Base-by-base conservation (phyloP, 139 green algal genomes). In the Haematococcus sp. region DNA sequence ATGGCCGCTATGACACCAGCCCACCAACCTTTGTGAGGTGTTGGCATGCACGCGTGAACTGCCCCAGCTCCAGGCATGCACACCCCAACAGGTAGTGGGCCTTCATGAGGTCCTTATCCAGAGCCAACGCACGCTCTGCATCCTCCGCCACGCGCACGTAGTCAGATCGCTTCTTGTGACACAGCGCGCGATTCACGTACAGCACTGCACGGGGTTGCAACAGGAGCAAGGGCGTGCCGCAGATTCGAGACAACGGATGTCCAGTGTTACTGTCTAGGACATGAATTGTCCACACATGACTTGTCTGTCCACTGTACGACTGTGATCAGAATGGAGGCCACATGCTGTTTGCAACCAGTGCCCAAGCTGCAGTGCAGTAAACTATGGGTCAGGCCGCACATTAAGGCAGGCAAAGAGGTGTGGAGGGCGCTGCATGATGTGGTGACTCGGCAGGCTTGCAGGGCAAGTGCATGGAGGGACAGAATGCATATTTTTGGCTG, bases 61-160 rank as follows among this genome's bases (percentile, higher is more conserved):
- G 27, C 19, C 65, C 58, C 28, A 52, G 58, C 63, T 82, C 60
- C 20, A 64, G 56, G 27, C 78, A 70, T 1, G 79, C 84, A 3
- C 85, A 31, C 0, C 86, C 86, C 17, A 87, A 27, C 22, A 88
- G 77, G 76, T 89, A 91, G 55, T 91, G 79, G 9, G 61, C 84
- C 77, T 83, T 76, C 44, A 76, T 76, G 49, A 46, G 54, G 11
- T 51, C 66, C 30, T 32, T 56, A 4, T 76, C 52, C 25, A 83
- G 51, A 17, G 19, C 55, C 35, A 89, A 63, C 4, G 84, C 84
- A 32, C 23, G 70, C 0, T n/a, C 20, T 13, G 77, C 75, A 68
- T 89, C 84, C 59, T 63, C 19, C n/a, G 58, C 71, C 2, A 84
- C 78, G 0, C 68, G 46, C 27, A 65, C 70, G 76, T 75, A 84